These are phyloP conservation scores for Mycena galopus DNA, from an alignment of 768 basidiomycete species.

Conservation along the genomic window DNA sequence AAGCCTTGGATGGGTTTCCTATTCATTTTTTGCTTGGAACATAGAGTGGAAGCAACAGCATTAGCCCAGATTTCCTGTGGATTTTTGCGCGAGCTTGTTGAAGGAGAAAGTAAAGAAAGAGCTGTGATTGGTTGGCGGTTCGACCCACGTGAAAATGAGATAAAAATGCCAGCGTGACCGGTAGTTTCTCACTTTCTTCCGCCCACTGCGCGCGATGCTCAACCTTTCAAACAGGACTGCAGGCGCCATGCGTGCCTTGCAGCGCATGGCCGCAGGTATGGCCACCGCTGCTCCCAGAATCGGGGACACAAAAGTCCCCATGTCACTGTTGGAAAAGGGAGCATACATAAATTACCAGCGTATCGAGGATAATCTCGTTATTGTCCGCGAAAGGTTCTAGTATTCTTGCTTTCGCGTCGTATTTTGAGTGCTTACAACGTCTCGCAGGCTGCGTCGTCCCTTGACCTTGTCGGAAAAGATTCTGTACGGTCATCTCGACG, in stretches of 20 bases:
- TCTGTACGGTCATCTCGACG: conserved; percentile 97
- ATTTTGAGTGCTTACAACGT: conserved; percentile 21
- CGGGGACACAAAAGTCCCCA: conserved; percentile 90
- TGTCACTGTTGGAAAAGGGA: conserved; percentile 87
- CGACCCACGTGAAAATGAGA: conserved; percentile 23
- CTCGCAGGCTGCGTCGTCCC: conserved; percentile 83
- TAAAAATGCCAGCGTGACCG: conserved; percentile 31
- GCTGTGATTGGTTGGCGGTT: conserved; percentile 21
- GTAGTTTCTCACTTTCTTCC: conserved; percentile 40
- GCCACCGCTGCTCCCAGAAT: conserved; percentile 86
- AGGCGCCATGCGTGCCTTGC: conserved; percentile 64
- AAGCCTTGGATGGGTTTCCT: neutral
- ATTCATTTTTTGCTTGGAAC: neutral
- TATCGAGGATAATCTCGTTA: conserved; percentile 95
- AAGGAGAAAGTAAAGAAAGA: conserved; percentile 1
- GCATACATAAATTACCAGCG: conserved; percentile 95
- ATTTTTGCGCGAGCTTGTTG: neutral
- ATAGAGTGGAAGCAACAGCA: neutral
- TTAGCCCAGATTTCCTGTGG: neutral
- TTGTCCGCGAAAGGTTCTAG: conserved; percentile 85
- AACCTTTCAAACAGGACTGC: conserved; percentile 68
- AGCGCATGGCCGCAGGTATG: conserved; percentile 76
- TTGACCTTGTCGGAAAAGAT: conserved; percentile 97
- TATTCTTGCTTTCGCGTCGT: neutral
- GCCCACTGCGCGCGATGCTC: conserved; percentile 69